Evolutionary conservation across 1,284 basidiomycete species (phyloP), one percentile per base, ranked within the genome.

Genomic region (Cystobasidiaceae sp.): DNA sequence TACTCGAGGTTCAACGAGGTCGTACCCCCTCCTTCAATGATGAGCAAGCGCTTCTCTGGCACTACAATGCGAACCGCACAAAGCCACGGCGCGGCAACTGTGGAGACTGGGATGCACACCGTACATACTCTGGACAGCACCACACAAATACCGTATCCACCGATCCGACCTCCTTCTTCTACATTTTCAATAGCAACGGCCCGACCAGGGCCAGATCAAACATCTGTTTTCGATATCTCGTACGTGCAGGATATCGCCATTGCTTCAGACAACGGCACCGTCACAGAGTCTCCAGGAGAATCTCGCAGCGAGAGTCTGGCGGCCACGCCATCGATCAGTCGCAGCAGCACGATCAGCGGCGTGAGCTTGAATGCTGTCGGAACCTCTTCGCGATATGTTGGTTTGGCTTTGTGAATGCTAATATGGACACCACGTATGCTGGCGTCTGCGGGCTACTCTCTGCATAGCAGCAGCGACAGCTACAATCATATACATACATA

Each of bases 11-110:
- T 49, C 33, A 30, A 45, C 15, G 33, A 27, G 4, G 45, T 60
- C 15, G 34, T 60, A 21, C 58, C 58, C 3, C 58, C 58, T 15
- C 58, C 58, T 4, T 60, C 58, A n/a, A 60, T 60, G 58, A 15
- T 44, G 11, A 48, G 43, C 25, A 50, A 60, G 19, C 45, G 58
- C 19, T 32, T 37, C 17, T 60, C 58, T 13, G 48, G n/a, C 23
- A 33, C 13, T 19, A 60, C 58, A 2, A 48, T 39, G 3, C 28
- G 19, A 23, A 48, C 54, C 6, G 4, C 21, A 9, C 19, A 43
- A 30, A 43, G 45, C 11, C 45, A 39, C 7, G 39, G 37, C n/a
- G 30, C 13, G 23, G 23, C 17, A n/a, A 27, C 19, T 34, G 19
- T 48, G 17, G 23, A 43, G 7, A 44, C 33, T 19, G 46, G 32